These are phyloP conservation scores for Excoecaria agallocha DNA, from an alignment of 345 rosid genomes.

Conservation along the genomic window DNA sequence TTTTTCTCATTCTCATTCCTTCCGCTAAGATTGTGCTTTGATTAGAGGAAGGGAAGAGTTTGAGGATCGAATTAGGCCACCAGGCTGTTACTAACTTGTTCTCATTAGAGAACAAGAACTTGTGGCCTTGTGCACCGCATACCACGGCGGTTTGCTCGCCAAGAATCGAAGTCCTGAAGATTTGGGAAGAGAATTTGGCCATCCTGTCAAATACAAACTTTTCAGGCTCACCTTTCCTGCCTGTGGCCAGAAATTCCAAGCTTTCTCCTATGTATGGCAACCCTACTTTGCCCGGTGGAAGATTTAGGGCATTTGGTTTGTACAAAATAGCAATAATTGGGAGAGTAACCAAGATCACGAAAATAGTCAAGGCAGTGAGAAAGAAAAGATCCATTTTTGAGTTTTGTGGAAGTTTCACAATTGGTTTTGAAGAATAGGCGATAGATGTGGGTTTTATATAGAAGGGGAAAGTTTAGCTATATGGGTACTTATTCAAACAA, in stretches of 20 bases:
- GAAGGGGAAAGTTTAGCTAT: too few relatives aligned
- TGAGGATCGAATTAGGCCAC: constrained; percentile 23
- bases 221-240: constrained; percentile 23
- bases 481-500: too few relatives aligned
- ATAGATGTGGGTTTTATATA: not conserved
- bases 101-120: constrained; percentile 27
- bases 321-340: not conserved
- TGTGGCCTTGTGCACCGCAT: constrained; percentile 25
- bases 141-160: constrained; percentile 3
- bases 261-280: constrained; percentile 22
- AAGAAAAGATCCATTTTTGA: constrained; percentile 13
- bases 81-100: constrained; percentile 20
- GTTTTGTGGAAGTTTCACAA: not conserved
- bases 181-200: constrained; percentile 9
- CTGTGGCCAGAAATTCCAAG: constrained; percentile 15
- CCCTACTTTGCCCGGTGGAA: constrained; percentile 24
- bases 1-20: constrained; percentile 12
- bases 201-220: constrained; percentile 21
- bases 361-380: constrained; percentile 3
- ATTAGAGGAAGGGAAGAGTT: constrained; percentile 17
- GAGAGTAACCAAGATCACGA: constrained; percentile 4
- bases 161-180: constrained; percentile 25
- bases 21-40: constrained; percentile 7
- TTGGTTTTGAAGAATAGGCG: not conserved
- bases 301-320: not conserved